Conservation (phyloP, 768 basidiomycete species). For the Leccinum truebloodii region DNA sequence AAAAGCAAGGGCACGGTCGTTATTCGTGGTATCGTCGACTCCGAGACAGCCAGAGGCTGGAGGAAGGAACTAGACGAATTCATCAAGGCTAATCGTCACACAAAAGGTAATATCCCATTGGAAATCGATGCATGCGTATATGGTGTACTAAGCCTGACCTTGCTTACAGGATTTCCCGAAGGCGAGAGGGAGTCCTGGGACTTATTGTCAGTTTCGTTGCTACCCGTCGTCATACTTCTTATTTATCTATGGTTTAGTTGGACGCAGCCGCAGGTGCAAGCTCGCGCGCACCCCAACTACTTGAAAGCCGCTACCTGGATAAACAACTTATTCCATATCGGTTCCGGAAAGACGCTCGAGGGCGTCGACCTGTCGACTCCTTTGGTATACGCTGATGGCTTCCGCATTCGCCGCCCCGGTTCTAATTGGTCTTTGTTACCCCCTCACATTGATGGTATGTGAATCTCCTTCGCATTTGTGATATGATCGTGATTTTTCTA, state of each 20-base stretch:
- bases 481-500: neutral
- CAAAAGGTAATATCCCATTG: constrained; percentile 44
- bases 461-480: constrained; percentile 20
- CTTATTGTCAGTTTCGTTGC: constrained; percentile 53
- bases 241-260: constrained; percentile 33
- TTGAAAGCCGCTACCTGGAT: too few species aligned
- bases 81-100: constrained; percentile 54
- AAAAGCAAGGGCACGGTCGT: constrained; percentile 59
- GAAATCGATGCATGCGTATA: neutral
- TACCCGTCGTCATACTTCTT: neutral
- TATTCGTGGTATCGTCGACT: constrained; percentile 59
- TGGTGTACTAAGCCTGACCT: neutral
- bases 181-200: constrained; percentile 71
- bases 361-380: constrained; percentile 63
- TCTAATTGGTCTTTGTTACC: constrained; percentile 52
- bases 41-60: constrained; percentile 58
- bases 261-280: constrained; percentile 30
- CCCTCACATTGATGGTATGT: constrained; percentile 53
- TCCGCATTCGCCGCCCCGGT: constrained; percentile 74
- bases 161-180: constrained; percentile 47
- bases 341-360: constrained; percentile 39
- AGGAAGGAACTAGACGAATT: constrained; percentile 56
- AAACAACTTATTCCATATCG: constrained; percentile 42
- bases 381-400: constrained; percentile 70
- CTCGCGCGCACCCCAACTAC: too few species aligned